Conservation (phyloP, 2,329 filamentous ascomycete species). For the Fusarium sp. region DNA sequence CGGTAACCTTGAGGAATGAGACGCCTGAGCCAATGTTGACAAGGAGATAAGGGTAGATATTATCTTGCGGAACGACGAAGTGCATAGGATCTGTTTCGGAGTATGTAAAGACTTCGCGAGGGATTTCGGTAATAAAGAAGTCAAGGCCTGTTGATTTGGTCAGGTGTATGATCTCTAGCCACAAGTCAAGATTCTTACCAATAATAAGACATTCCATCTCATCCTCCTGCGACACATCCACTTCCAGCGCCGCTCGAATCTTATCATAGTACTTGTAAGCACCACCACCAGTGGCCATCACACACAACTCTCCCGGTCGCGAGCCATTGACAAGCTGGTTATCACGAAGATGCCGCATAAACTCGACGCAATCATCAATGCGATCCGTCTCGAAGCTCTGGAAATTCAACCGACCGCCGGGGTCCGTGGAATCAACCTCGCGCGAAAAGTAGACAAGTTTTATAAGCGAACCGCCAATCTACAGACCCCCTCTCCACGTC, state of each 20-base stretch:
- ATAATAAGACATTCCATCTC: constrained; percentile 99
- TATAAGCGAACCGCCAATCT: constrained; percentile 96
- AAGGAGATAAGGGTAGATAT: constrained; percentile 94
- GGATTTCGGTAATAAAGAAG: constrained; percentile 99
- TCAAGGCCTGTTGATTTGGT: constrained; percentile 76
- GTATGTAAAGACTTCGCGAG: constrained; percentile 96
- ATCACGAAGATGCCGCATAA: constrained; percentile 86
- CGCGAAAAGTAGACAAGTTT: constrained; percentile 98
- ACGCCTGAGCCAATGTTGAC: constrained; percentile 99
- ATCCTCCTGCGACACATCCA: constrained; percentile 91
- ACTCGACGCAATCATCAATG: constrained; percentile 93
- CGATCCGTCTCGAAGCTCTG: constrained; percentile 95
- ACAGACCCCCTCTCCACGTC: constrained; percentile 26
- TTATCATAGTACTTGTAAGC: constrained; percentile 97
- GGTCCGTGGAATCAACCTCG: constrained; percentile 81
- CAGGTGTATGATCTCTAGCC: constrained; percentile 4
- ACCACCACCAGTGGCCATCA: constrained; percentile 96
- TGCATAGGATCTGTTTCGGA: constrained; percentile 91
- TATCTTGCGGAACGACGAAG: constrained; percentile 82
- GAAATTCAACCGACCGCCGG: constrained; percentile 93
- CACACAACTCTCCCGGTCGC: constrained; percentile 78
- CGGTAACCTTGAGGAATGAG: constrained; percentile 96
- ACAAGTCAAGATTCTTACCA: constrained; percentile 65
- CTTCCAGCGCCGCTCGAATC: constrained; percentile 84
- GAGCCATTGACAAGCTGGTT: constrained; percentile 86